A percentile compares a stretch with the other conserved stretches of the same genome.
phyloP scores from a whole-genome alignment of 495 filamentous ascomycete genomes.

The Penicillium steckii region DNA sequence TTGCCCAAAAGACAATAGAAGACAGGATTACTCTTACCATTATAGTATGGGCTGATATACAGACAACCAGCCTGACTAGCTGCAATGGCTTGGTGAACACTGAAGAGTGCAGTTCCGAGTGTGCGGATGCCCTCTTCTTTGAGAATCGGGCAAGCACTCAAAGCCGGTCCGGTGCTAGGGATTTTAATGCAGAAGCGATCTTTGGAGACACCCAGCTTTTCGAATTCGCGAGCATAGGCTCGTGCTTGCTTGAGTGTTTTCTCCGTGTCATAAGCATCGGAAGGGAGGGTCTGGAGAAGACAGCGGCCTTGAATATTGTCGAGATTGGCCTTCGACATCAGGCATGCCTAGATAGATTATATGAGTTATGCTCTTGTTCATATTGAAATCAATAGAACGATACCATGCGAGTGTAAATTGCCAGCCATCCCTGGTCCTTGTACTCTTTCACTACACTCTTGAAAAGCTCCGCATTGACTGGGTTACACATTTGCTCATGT shows the following conservation, averaged over 20 bases:
- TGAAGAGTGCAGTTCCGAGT: slow-evolving; percentile 57
- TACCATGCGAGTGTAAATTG: slow-evolving; percentile 40
- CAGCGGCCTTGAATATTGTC: slow-evolving; percentile 38
- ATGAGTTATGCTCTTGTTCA: neutral
- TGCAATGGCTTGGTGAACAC: slow-evolving; percentile 53
- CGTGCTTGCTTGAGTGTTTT: slow-evolving; percentile 38
- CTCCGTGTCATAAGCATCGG: slow-evolving; percentile 31
- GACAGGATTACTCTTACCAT: slow-evolving; percentile 22
- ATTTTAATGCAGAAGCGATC: slow-evolving; percentile 60
- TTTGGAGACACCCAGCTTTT: slow-evolving; percentile 33
- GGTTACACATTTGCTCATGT: slow-evolving; percentile 34
- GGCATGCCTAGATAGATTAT: slow-evolving; percentile 18
- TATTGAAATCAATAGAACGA: neutral
- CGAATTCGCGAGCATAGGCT: slow-evolving; percentile 38
- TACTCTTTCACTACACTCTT: slow-evolving; percentile 31
- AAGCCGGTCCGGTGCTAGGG: slow-evolving; percentile 55
- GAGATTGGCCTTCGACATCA: slow-evolving; percentile 43
- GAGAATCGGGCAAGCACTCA: slow-evolving; percentile 53
- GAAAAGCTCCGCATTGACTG: slow-evolving; percentile 36
- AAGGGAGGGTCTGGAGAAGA: slow-evolving; percentile 37
- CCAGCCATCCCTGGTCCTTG: slow-evolving; percentile 39
- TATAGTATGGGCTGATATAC: slow-evolving; percentile 56
- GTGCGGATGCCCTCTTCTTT: slow-evolving; percentile 48
- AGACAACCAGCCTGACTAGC: slow-evolving; percentile 52
- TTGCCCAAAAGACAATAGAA: neutral